A percentile compares a stretch with the other conserved stretches of the same genome.
These are phyloP conservation scores for Alternaria longipes DNA, from an alignment of 2,329 filamentous ascomycete species.

Conservation along the genomic window DNA sequence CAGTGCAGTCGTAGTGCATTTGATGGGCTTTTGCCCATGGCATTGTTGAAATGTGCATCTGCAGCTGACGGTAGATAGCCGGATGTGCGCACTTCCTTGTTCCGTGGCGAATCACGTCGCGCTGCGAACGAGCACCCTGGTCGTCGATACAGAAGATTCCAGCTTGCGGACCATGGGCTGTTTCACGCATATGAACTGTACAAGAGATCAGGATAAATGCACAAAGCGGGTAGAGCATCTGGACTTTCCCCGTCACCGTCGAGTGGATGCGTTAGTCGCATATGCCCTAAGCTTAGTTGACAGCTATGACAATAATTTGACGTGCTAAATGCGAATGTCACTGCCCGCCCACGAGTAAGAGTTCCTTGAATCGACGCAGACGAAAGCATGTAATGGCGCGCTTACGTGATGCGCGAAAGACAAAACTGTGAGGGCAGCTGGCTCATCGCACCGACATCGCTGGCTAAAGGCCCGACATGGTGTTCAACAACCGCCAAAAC, in stretches of 20 bases:
- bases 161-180: background rate
- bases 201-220: background rate
- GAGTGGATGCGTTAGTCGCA: constrained; percentile 2
- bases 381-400: background rate
- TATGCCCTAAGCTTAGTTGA: constrained; percentile 1
- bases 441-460: background rate
- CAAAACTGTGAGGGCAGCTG: background rate
- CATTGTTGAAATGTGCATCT: background rate
- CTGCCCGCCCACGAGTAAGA: background rate
- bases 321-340: background rate
- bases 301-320: constrained; percentile 3
- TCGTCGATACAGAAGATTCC: background rate
- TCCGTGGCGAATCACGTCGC: constrained; percentile 4
- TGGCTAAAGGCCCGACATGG: background rate
- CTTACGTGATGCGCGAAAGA: background rate
- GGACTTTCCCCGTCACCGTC: background rate
- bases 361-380: background rate
- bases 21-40: background rate
- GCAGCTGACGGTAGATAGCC: background rate
- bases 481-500: background rate
- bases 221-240: background rate
- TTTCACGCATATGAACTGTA: background rate
- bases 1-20: background rate
- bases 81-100: constrained; percentile 6
- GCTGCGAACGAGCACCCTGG: background rate